Evolutionary conservation across 164 flowering plant genomes (phyloP), one percentile per base, ranked within the genome.

Genomic region (Paratinospora sagittata): DNA sequence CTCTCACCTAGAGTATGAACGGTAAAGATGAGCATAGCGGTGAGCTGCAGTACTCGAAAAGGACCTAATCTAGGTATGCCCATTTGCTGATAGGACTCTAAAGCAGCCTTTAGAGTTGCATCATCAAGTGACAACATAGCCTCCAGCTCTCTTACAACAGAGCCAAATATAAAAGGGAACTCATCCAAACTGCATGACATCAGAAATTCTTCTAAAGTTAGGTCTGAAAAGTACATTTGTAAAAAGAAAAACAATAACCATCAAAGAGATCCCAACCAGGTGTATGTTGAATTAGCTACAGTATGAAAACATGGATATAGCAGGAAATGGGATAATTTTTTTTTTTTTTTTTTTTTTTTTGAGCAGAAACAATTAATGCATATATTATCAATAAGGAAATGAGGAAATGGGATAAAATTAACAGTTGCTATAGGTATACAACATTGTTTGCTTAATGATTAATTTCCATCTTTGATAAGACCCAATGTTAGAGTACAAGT

Each of bases 31-130:
- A 89, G 78, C 62, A 86, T 65, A 37, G 86, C 80, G 33, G 85
- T 88, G 61, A 84, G 66, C 73, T 93, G 98, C 45, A 93, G 72
- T 17, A 86, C 85, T 63, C 93, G 88, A 68, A 80, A 84, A 76
- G 94, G 91, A 63, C 96, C 89, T 61, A 24, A 75, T 72, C 83
- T 83, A 24, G 85, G 75, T 68, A 85, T 73, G 63, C 84, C 83
- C 80, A 89, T 66, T 24, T 58, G 76, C 70, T 79, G 82, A 70
- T 87, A 89, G 39, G 93, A 83, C 73, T 86, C 85, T 66, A 90
- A 72, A 39, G 77, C 37, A 36, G 68, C 81, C 30, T 74, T 79
- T 39, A 93, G 75, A 36, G 81, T 75, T 21, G 26, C 49, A 73
- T 90, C 90, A 72, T 90, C 87, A 2, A 80, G 69, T 45, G 76